Evolutionary conservation across 2,329 filamentous ascomycete species (phyloP), one percentile per base, ranked within the genome.

Genomic region (Botrytis pseudocinerea): DNA sequence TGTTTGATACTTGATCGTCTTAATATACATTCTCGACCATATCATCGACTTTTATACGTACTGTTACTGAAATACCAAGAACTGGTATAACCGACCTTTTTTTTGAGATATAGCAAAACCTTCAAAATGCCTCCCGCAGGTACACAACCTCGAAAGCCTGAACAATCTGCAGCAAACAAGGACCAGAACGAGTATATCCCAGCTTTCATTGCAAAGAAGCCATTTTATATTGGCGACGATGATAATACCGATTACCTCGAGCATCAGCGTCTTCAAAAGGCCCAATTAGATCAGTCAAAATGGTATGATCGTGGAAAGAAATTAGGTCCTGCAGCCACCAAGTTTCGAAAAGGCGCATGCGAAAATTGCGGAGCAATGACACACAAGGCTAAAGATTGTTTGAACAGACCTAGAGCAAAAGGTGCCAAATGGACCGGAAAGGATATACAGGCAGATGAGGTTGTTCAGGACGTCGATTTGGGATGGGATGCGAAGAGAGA

Each of bases 171-270:
- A 25, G 84, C 87, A 25, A 89, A 87, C 72, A 97, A 97, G 82
- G 94, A 97, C 83, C 94, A 96, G 83, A 99, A 99, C 87, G 91
- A 98, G 82, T 99, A 99, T 86, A 99, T 99, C 80, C 96, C 96
- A 9, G 91, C 93, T 71, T 99, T 98, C 87, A 99, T 99, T 84
- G 95, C 94, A 79, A 98, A 97, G 83, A 95, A 97, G 78, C 96
- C 96, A 7, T 99, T 99, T 84, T 99, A 98, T 83, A 91, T 97
- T 71, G 90, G 89, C 79, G 90, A 93, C 78, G 93, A 94, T 80
- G 89, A 91, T 74, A 88, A 92, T 75, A 88, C 89, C 81, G 95
- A 98, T 80, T 99, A 98, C 82, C 93, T 99, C 76, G 94, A 97
- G 83, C 96, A 99, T 89, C 96, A 99, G 81, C 86, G 95, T 40